Evolutionary conservation across 1,139 yeast genomes (phyloP), one percentile per base, ranked within the genome.

Genomic region (Nakaseomyces nivariensis): DNA sequence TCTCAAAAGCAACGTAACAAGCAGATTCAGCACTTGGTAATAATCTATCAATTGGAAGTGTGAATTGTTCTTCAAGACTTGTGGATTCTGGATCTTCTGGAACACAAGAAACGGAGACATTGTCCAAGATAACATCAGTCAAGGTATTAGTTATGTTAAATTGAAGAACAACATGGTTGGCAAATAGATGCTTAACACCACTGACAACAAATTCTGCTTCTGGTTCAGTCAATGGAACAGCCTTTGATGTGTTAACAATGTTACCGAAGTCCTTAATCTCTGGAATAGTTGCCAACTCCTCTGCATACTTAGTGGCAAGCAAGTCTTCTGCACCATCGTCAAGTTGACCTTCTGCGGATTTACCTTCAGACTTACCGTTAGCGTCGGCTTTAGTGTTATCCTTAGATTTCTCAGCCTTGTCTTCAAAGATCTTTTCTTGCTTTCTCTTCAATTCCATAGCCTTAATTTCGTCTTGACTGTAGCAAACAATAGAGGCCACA

Each of bases 141-240:
- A 90, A 76, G 1, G 98, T 92, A 70, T 92, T 94, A 54, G 83
- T 78, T 58, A 94, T 79, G 58, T 85, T 81, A 69, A 79, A 92
- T 72, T 92, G 96, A 57, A 92, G 72, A 33, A 92, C 94, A 63
- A 89, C 72, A 67, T 88, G 85, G 41, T 79, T 77, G 49, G 78
- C 70, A 70, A 85, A 92, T 53, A 89, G 72, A 67, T 90, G 97
- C 68, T 87, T 89, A 51, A 86, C 76, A 36, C 86, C 92, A 49
- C 77, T 77, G 49, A 94, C 96, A 48, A 88, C 92, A 66, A 89
- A 89, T 69, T 92, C 99, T 56, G 95, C 89, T 66, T 90, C 98
- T 55, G 79, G 77, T 66, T 92, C 98, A 34, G 98, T 90, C 62
- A 92, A 78, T 58, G 84, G 80, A 51, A 80, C 72, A 49, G 79